phyloP scores from a whole-genome alignment of 352 stramenopile genomes.

The Pseudoperonospora humuli region DNA sequence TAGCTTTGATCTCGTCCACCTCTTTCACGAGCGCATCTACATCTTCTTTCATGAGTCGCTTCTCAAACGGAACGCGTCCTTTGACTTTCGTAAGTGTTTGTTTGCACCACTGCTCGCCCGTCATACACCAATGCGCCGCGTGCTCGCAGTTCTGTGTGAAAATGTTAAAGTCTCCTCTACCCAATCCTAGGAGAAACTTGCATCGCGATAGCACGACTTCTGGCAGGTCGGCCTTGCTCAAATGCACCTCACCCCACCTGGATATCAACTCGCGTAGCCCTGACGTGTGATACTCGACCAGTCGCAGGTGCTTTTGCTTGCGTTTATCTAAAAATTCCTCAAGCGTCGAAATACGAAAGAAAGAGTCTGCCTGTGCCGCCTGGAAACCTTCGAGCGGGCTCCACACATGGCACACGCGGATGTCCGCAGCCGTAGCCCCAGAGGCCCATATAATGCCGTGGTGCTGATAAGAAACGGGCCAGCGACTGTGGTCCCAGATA shows the following conservation, averaged over 20 bases:
- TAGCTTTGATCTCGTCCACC: conserved; percentile 68
- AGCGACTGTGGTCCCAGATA: conserved; percentile 83
- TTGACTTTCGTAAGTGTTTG: conserved; percentile 69
- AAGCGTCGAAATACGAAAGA: conserved; percentile 80
- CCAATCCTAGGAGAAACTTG: conserved; percentile 74
- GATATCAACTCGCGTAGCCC: conserved; percentile 69
- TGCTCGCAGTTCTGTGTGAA: conserved; percentile 87
- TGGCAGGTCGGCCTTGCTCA: conserved; percentile 72
- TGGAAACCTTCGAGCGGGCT: conserved; percentile 65
- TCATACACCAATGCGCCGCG: conserved; percentile 85
- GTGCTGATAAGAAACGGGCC: conserved; percentile 81
- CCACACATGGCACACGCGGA: conserved; percentile 81
- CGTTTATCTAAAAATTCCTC: conserved; percentile 75
- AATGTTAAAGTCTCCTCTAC: conserved; percentile 79
- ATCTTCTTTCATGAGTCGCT: conserved; percentile 59
- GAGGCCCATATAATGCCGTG: conserved; percentile 81
- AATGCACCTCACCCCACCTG: conserved; percentile 79
- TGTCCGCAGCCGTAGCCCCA: conserved; percentile 48
- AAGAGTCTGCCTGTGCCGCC: conserved; percentile 78
- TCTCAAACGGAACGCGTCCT: conserved; percentile 74
- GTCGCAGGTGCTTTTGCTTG: conserved; percentile 47
- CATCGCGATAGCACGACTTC: conserved; percentile 78
- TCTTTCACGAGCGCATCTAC: conserved; percentile 61
- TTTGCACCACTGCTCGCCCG: conserved; percentile 85
- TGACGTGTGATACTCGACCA: conserved; percentile 84